phyloP scores from a whole-genome alignment of 2,329 filamentous ascomycete genomes.

The Nothophoma quercina region DNA sequence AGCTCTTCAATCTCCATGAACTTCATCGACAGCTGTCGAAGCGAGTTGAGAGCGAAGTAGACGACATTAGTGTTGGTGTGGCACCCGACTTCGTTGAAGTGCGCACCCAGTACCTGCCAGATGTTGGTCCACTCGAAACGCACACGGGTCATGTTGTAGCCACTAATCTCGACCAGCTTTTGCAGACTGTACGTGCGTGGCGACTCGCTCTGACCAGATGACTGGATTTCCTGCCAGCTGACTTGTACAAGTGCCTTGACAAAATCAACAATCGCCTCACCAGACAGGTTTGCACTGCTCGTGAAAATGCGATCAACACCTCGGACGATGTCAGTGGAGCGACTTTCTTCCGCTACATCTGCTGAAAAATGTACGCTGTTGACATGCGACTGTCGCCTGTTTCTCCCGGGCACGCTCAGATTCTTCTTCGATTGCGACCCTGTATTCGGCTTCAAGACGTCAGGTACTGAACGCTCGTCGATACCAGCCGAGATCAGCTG shows the following conservation, averaged over 20 bases:
- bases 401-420: conserved; percentile 66
- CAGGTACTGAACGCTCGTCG: conserved; percentile 89
- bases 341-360: conserved; percentile 89
- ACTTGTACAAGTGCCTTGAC: conserved; percentile 91
- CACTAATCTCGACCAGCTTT: conserved; percentile 98
- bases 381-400: conserved; percentile 56
- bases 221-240: conserved; percentile 99
- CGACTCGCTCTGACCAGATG: conserved; percentile 93
- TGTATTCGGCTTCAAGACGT: conserved; percentile 80
- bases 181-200: conserved; percentile 96
- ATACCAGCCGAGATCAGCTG: conserved; percentile 95
- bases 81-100: conserved; percentile 97
- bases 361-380: conserved; percentile 64
- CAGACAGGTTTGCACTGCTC: conserved; percentile 90
- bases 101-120: conserved; percentile 96
- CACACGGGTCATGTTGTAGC: conserved; percentile 99
- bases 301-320: conserved; percentile 96
- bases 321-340: conserved; percentile 91
- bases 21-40: conserved; percentile 95
- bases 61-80: conserved; percentile 96
- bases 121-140: conserved; percentile 98
- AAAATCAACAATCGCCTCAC: conserved; percentile 95
- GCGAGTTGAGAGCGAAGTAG: conserved; percentile 94
- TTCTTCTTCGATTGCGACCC: conserved; percentile 70
- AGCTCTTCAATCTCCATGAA: conserved; percentile 99